These are phyloP conservation scores for Vinca minor DNA, from an alignment of 257 asterid species.

Conservation along the genomic window DNA sequence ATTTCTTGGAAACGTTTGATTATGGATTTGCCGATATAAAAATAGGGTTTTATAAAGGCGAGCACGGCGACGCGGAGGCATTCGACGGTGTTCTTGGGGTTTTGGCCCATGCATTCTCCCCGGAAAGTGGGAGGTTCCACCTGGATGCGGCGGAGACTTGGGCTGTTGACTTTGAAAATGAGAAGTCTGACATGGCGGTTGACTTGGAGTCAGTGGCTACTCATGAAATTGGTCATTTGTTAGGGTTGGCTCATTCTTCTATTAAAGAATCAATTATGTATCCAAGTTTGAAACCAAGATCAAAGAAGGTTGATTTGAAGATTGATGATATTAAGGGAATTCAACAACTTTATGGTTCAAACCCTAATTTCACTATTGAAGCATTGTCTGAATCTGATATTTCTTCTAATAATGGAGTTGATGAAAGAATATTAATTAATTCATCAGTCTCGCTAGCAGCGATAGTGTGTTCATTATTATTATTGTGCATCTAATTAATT, in stretches of 20 bases:
- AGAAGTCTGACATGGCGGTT: constrained; percentile 50
- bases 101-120: constrained; percentile 78
- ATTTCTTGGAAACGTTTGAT: constrained; percentile 43
- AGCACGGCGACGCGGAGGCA: constrained; percentile 84
- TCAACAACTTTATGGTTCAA: constrained; percentile 69
- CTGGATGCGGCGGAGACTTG: constrained; percentile 89
- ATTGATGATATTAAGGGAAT: constrained; percentile 64
- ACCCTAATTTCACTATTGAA: constrained; percentile 53
- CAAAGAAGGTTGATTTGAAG: constrained; percentile 47
- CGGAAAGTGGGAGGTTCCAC: constrained; percentile 75
- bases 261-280: constrained; percentile 73
- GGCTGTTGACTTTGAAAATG: constrained; percentile 55
- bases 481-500: no score
- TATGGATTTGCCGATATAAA: constrained; percentile 56
- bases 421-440: constrained; percentile 14
- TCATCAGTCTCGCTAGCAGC: no score
- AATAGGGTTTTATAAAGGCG: constrained; percentile 64
- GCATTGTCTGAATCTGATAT: constrained; percentile 47
- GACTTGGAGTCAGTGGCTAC: constrained; percentile 92
- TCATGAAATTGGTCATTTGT: constrained; percentile 79
- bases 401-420: constrained; percentile 24
- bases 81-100: constrained; percentile 79
- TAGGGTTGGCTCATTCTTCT: constrained; percentile 60
- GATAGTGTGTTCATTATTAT: no score
- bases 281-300: constrained; percentile 64